These are phyloP conservation scores for Penstemon barbatus DNA, from an alignment of 257 asterid genomes.

Conservation along the genomic window DNA sequence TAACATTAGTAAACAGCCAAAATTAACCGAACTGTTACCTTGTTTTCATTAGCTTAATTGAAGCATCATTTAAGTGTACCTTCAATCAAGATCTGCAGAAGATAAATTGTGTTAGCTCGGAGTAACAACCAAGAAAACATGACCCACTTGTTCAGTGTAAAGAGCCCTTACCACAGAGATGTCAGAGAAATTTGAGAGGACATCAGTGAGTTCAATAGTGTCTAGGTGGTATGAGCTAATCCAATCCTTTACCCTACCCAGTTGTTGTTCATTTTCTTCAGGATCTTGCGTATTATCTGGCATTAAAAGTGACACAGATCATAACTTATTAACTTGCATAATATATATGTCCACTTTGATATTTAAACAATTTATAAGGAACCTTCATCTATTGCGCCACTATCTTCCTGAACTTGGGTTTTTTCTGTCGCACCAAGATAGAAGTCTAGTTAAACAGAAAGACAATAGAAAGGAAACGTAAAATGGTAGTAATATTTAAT, in stretches of 20 bases:
- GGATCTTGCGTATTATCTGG: slow-evolving; percentile 87
- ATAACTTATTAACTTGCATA: slow-evolving; percentile 22
- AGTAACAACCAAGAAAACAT: slow-evolving; percentile 6
- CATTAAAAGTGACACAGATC: slow-evolving; percentile 27
- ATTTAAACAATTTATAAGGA: slow-evolving; percentile 18
- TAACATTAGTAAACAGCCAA: slow-evolving; percentile 26
- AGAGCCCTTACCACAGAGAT: slow-evolving; percentile 65
- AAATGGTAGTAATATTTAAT: not conserved
- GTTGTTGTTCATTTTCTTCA: slow-evolving; percentile 72
- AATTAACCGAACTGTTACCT: slow-evolving; percentile 19
- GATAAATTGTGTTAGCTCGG: slow-evolving; percentile 27
- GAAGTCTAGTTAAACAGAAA: slow-evolving; percentile 25
- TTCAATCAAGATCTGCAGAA: slow-evolving; percentile 73
- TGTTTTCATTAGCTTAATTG: slow-evolving; percentile 28
- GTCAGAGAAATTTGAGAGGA: slow-evolving; percentile 79
- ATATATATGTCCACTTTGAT: slow-evolving; percentile 20
- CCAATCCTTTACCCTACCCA: slow-evolving; percentile 77
- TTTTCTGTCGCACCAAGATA: slow-evolving; percentile 44
- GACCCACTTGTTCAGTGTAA: not conserved
- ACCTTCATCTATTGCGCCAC: slow-evolving; percentile 62
- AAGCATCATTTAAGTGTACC: slow-evolving; percentile 50
- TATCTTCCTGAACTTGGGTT: slow-evolving; percentile 40
- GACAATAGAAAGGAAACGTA: slow-evolving; percentile 20
- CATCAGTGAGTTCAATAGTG: slow-evolving; percentile 61
- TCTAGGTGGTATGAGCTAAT: slow-evolving; percentile 66